Evolutionary conservation across 352 stramenopile genomes (phyloP).

Genomic region (Phytophthora ohioensis): DNA sequence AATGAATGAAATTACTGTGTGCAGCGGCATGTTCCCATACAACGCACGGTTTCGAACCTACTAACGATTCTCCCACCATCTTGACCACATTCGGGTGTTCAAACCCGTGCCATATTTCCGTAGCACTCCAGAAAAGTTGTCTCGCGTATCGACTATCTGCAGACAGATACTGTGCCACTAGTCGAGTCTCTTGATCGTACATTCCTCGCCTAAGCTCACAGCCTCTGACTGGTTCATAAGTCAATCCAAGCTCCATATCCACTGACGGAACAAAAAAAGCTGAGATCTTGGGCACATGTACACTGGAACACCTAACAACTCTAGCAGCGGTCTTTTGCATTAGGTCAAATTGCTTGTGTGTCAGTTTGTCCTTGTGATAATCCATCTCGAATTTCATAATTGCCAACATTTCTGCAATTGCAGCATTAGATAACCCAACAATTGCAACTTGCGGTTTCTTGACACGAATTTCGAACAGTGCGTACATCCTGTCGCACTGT

Average conservation of each 20-base stretch:
- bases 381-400: constrained; percentile 39
- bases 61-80: constrained; percentile 27
- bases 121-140: constrained; percentile 28
- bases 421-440: neutral
- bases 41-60: constrained; percentile 12
- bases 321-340: constrained; percentile 18
- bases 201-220: constrained; percentile 22
- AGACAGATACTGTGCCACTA: constrained; percentile 29
- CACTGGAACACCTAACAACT: constrained; percentile 9
- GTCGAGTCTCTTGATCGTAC: constrained; percentile 28
- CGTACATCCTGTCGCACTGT: constrained; percentile 23
- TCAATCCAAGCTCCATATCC: constrained; percentile 21
- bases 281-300: constrained; percentile 35
- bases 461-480: neutral
- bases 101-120: constrained; percentile 36
- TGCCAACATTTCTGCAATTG: constrained; percentile 26
- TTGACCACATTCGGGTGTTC: constrained; percentile 31
- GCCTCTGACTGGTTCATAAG: neutral
- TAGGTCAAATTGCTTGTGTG: constrained; percentile 14
- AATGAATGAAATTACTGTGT: constrained; percentile 31
- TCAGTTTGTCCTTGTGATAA: constrained; percentile 24
- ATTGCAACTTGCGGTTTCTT: constrained; percentile 10
- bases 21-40: constrained; percentile 32
- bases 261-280: constrained; percentile 37
- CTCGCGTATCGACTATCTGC: constrained; percentile 15